Evolutionary conservation across 1,139 yeast genomes (phyloP), one percentile per base, ranked within the genome.

Genomic region (Candida labiduridarum): DNA sequence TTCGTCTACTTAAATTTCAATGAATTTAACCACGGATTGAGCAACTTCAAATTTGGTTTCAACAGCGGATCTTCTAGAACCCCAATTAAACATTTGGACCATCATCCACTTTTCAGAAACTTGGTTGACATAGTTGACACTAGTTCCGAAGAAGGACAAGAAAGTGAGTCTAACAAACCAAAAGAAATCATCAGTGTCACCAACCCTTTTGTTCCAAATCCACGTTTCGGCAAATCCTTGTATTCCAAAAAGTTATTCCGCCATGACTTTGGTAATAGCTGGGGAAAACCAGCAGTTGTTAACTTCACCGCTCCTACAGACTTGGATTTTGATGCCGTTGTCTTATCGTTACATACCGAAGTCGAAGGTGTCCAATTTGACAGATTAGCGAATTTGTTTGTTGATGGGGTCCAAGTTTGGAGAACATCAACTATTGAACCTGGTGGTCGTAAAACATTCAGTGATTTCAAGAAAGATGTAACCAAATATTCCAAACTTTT

Each of bases 381-480:
- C 63, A 74, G 96, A 51, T 72, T 89, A 59, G 88, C 86, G 12
- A 89, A 88, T 60, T 66, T 89, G 27, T 86, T 79, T 59, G 65
- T 89, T 27, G 80, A 80, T 49, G 89, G 85, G 22, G 76, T 79
- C 14, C 89, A 88, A 57, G 67, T 89, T 34, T 89, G 96, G 96
- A 77, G 96, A 65, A 84, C 95, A 0, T 85, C 94, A 2, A 89
- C 96, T 1, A 84, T 89, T 16, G 96, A 89, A 66, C 96, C 96
- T 0, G 81, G 83, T 53, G 76, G 80, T 48, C 60, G 59, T 25
- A 58, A 67, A 2, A 76, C 80, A 2, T 76, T 72, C 58, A 80
- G 86, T 14, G 63, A 69, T 12, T 71, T 78, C 47, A 69, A 75
- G 31, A 89, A 87, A 62, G 96, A 90, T 61, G 80, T 88, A 2